Percentiles rank a stretch among this genome's conserved stretches.
phyloP scores from a whole-genome alignment of 192 early-diverging fungal species.

The Entomortierella beljakovae region DNA sequence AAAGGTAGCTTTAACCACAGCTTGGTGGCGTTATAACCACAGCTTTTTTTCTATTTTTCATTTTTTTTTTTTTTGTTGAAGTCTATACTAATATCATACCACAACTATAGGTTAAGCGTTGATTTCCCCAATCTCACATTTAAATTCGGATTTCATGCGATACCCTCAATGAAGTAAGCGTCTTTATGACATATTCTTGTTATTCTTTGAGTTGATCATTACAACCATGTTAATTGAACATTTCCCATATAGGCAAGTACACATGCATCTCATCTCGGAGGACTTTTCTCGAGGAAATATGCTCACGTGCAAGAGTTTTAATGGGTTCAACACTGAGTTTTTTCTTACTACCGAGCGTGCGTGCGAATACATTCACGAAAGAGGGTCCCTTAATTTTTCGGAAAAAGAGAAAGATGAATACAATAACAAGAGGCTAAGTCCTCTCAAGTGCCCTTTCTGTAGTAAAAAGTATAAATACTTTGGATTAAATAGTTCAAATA shows the following conservation, averaged over 20 bases:
- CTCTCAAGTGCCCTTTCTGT: not conserved
- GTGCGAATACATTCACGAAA: not conserved
- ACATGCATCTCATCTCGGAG: slow-evolving; percentile 6
- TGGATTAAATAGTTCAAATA: too few species aligned
- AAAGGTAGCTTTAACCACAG: too few species aligned
- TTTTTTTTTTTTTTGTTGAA: not conserved
- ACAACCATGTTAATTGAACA: not conserved
- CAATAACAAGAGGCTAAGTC: not conserved
- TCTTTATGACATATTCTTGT: not conserved
- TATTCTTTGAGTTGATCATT: too few species aligned
- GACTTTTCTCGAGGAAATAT: not conserved
- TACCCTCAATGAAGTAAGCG: slow-evolving; percentile 66
- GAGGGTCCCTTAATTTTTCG: not conserved
- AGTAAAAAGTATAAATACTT: too few species aligned
- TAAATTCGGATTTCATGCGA: slow-evolving; percentile 69
- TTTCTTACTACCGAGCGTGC: not conserved
- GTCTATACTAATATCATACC: not conserved
- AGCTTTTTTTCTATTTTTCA: not conserved
- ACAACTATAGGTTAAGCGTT: slow-evolving; percentile 18
- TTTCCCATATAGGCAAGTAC: slow-evolving; percentile 4
- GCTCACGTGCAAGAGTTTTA: not conserved
- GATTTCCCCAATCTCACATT: slow-evolving; percentile 42
- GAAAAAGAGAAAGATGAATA: not conserved
- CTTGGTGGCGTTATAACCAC: too few species aligned
- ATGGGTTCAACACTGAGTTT: slow-evolving; percentile 1